Evolutionary conservation across 148 eudicot species (phyloP).

Genomic region (Talinum fruticosum): DNA sequence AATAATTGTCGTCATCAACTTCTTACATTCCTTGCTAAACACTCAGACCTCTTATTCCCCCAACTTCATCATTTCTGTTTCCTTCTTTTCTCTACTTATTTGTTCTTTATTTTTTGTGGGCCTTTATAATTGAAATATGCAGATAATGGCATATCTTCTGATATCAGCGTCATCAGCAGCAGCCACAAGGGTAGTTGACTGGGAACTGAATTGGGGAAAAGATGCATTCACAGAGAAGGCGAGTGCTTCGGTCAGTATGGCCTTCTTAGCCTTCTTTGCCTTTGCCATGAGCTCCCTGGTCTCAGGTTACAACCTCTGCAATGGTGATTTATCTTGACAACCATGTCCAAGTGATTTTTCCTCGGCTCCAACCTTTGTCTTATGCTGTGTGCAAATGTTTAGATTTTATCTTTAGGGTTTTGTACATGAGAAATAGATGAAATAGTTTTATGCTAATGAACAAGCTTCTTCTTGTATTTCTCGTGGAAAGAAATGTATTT

Average conservation of each 20-base stretch:
- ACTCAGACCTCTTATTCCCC: too few species aligned
- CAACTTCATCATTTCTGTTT: too few species aligned
- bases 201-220: conserved; percentile 89
- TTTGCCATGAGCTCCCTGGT: conserved; percentile 83
- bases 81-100: background rate
- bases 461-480: conserved; percentile 5
- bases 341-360: background rate
- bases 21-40: too few species aligned
- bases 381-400: background rate
- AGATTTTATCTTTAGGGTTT: conserved; percentile 14
- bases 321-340: conserved; percentile 41
- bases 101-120: background rate
- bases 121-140: conserved; percentile 18
- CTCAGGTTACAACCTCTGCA: conserved; percentile 79
- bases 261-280: conserved; percentile 72
- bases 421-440: conserved; percentile 28
- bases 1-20: too few species aligned
- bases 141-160: conserved; percentile 86
- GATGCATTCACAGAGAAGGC: conserved; percentile 81
- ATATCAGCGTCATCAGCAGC: conserved; percentile 91
- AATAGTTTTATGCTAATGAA: conserved; percentile 15
- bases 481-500: conserved; percentile 13
- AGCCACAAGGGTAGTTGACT: conserved; percentile 78
- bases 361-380: background rate
- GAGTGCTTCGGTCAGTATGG: conserved; percentile 74